Evolutionary conservation across 495 filamentous ascomycete genomes (phyloP), one percentile per base, ranked within the genome.

Genomic region (Talaromyces thailandensis): DNA sequence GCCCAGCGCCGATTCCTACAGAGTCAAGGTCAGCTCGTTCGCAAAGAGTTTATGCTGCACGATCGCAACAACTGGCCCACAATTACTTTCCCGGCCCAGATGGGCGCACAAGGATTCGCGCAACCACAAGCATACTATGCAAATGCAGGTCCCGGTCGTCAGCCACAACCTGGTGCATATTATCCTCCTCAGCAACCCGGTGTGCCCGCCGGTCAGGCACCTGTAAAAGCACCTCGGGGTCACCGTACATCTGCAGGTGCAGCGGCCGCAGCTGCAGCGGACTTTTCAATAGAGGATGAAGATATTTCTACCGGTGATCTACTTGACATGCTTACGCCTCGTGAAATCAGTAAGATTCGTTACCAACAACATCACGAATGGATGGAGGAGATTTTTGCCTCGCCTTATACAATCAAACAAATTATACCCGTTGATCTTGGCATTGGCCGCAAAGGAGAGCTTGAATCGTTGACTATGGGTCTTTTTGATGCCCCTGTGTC

Each of bases 351-450:
- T 66, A 77, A 86, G 64, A 82, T 84, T 66, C 81, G 94, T 53
- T 98, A 95, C 69, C 87, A 85, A 64, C 94, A 96, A 67, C 94
- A 98, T 68, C 94, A 98, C 66, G 92, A 96, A 72, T 97, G 93
- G 94, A 96, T 98, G 89, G 94, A 96, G 68, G 93, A 98, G 74
- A 85, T 98, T n/a, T 81, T 96, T 52, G 88, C 87, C 2, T 96
- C 92, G 0, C 90, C 92, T 0, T 96, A 93, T 65, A 78, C 86
- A 18, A 89, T 90, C 61, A 79, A 80, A 24, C 88, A 94, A 66
- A 93, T 98, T 53, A 84, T 86, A n/a, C 90, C 92, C 5, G 82
- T 91, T 3, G 92, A 96, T 67, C 81, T 98, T 8, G 92, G 92
- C 0, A 74, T 97, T 3, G 94, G 94, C 5, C 82, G 92, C 6